Percentiles rank a stretch among this genome's conserved stretches.
Conservation (phyloP, 2,329 filamentous ascomycete species). For the Clonostachys sp. region DNA sequence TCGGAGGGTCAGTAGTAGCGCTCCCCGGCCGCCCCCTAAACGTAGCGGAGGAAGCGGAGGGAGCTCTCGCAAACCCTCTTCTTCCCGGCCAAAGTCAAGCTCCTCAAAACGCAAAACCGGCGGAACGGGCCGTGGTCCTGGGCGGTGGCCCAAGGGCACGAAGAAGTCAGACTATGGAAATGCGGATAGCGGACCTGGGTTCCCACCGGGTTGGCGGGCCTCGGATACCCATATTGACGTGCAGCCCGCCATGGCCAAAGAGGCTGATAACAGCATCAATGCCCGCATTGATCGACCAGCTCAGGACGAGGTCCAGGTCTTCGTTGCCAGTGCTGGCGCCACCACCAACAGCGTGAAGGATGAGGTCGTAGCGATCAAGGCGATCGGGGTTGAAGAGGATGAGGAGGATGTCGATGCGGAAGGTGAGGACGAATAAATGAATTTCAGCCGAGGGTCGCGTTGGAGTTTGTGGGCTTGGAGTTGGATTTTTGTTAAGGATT, state of each 20-base stretch:
- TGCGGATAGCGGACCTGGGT: conserved; percentile 58
- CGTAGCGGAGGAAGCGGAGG: background rate
- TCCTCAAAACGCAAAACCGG: conserved; percentile 48
- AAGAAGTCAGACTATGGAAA: conserved; percentile 67
- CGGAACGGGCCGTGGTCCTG: conserved; percentile 60
- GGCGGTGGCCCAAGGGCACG: conserved; percentile 63
- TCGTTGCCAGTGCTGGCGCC: conserved; percentile 13
- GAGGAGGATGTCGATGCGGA: conserved; percentile 24
- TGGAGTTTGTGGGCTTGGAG: conserved; percentile 4
- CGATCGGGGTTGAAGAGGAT: conserved; percentile 4
- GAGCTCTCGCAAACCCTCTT: conserved; percentile 18
- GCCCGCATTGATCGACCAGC: conserved; percentile 6
- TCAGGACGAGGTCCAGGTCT: conserved; percentile 24
- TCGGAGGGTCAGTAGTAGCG: conserved; percentile 1
- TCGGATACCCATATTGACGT: conserved; percentile 9
- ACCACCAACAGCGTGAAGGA: background rate
- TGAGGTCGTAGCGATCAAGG: background rate
- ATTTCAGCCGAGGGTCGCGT: background rate
- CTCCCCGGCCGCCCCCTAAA: conserved; percentile 17
- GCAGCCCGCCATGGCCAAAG: background rate
- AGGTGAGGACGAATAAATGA: conserved; percentile 13
- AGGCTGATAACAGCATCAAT: background rate
- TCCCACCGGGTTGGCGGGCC: conserved; percentile 50
- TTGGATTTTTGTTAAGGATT: background rate
- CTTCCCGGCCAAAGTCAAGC: conserved; percentile 33